Percentiles rank a stretch among this genome's conserved stretches.
Evolutionary conservation across 495 filamentous ascomycete genomes (phyloP).

Genomic region (Xylaria nigripes): DNA sequence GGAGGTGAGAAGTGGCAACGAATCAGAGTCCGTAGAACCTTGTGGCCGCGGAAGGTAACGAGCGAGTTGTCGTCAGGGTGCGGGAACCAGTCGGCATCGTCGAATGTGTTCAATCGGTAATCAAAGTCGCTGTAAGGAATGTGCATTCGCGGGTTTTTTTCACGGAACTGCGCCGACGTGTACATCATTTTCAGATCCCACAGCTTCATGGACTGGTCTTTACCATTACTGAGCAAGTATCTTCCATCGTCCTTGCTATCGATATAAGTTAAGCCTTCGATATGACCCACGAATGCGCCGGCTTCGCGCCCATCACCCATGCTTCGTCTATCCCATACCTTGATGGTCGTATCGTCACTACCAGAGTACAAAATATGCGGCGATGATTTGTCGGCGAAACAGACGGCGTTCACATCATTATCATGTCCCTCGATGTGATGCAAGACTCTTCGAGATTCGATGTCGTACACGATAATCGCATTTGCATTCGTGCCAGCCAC

Average conservation of each 20-base stretch:
- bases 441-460: slow-evolving; percentile 66
- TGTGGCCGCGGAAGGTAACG: slow-evolving; percentile 87
- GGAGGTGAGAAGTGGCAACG: slow-evolving; percentile 94
- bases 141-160: slow-evolving; percentile 31
- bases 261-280: slow-evolving; percentile 89
- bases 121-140: slow-evolving; percentile 67
- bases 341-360: slow-evolving; percentile 87
- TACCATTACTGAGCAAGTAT: slow-evolving; percentile 88
- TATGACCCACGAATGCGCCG: slow-evolving; percentile 89
- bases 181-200: slow-evolving; percentile 89
- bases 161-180: slow-evolving; percentile 54
- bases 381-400: slow-evolving; percentile 80
- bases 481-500: slow-evolving; percentile 77
- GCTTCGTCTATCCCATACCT: slow-evolving; percentile 91
- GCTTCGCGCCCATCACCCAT: slow-evolving; percentile 83
- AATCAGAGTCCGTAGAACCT: slow-evolving; percentile 80
- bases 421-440: slow-evolving; percentile 70
- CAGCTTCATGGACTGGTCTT: slow-evolving; percentile 95
- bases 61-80: slow-evolving; percentile 86
- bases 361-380: slow-evolving; percentile 96
- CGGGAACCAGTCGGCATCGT: slow-evolving; percentile 57
- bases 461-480: slow-evolving; percentile 86
- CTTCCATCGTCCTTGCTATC: slow-evolving; percentile 94
- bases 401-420: slow-evolving; percentile 94
- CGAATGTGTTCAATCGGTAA: slow-evolving; percentile 70